Evolutionary conservation across 192 early-diverging fungal genomes (phyloP).

Genomic region (Fimicolochytrium jonesii): DNA sequence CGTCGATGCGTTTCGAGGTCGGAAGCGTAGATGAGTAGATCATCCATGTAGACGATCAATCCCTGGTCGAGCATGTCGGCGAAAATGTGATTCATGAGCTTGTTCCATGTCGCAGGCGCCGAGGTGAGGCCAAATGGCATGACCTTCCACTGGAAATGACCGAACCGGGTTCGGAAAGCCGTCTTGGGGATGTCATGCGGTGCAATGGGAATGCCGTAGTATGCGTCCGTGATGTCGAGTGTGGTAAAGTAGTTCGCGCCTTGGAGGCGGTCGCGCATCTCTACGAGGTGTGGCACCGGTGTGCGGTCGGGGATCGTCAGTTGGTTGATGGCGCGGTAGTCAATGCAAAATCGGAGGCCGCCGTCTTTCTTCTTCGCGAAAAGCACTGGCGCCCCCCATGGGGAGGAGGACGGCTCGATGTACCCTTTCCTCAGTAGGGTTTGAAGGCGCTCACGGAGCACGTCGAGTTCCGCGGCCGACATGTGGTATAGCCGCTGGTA

Average conservation of each 20-base stretch:
- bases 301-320: conserved; percentile 42
- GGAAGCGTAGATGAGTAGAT: conserved; percentile 45
- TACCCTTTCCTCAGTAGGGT: conserved; percentile 3
- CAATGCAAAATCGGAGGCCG: conserved; percentile 40
- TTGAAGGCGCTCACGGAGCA: not conserved
- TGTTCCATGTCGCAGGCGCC: conserved; percentile 52
- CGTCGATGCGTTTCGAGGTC: not conserved
- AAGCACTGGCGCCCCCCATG: conserved; percentile 19
- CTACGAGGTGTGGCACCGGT: conserved; percentile 47
- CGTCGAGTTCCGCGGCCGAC: not conserved
- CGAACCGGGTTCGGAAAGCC: conserved; percentile 16
- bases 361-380: conserved; percentile 49
- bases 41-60: conserved; percentile 36
- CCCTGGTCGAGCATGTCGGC: conserved; percentile 15
- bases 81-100: conserved; percentile 43
- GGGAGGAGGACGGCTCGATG: conserved; percentile 13
- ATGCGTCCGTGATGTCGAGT: conserved; percentile 8
- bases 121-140: conserved; percentile 60
- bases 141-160: conserved; percentile 44
- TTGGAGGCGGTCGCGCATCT: conserved; percentile 26
- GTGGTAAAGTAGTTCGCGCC: not conserved
- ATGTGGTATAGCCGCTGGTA: not conserved
- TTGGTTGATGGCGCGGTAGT: conserved; percentile 51
- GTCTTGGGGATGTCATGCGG: not conserved
- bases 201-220: not conserved